Evolutionary conservation across 2,329 filamentous ascomycete genomes (phyloP), one percentile per base, ranked within the genome.

Genomic region (Helotiales sp.): DNA sequence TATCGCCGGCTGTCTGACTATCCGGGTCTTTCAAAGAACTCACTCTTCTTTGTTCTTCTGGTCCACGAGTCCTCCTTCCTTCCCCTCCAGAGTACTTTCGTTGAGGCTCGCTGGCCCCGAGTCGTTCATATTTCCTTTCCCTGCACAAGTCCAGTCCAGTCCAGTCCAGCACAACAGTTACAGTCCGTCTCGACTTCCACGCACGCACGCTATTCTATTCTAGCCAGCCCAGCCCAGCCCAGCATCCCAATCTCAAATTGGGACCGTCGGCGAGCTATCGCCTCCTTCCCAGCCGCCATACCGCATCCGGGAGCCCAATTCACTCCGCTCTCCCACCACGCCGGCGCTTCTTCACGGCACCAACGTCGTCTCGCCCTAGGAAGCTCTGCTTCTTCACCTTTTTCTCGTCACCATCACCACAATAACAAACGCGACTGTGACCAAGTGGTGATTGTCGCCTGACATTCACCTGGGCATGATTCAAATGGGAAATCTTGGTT

Each of bases 401-500:
- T 36, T 38, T 54, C 24, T 46, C 49, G 12, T 29, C 31, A 42
- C 25, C 15, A 10, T 44, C 40, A 24, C 24, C 10, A 25, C 40
- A 44, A 44, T 24, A 24, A 25, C 40, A 44, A 27, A 44, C 40
- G 40, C 40, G 40, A 44, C 40, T 25, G 13, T 61, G 60, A 51
- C 33, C 59, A 64, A 63, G 60, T 58, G 22, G 56, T 62, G 59
- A 58, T 57, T 59, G 59, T 54, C 54, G 30, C 30, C 6, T 62
- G 58, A 61, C 44, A 53, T 52, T 58, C 50, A 58, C 54, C 22
- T 33, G 17, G 56, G 54, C 52, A 52, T 60, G 52, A 63, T 58
- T 65, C 63, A 60, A n/a, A 67, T 67, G 64, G 65, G 65, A 67
- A 62, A 64, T 57, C 62, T 63, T 62, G 54, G 58, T 64, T 66